Evolutionary conservation across 1,284 basidiomycete species (phyloP), one percentile per base, ranked within the genome.

Genomic region (Agroathelia rolfsii): DNA sequence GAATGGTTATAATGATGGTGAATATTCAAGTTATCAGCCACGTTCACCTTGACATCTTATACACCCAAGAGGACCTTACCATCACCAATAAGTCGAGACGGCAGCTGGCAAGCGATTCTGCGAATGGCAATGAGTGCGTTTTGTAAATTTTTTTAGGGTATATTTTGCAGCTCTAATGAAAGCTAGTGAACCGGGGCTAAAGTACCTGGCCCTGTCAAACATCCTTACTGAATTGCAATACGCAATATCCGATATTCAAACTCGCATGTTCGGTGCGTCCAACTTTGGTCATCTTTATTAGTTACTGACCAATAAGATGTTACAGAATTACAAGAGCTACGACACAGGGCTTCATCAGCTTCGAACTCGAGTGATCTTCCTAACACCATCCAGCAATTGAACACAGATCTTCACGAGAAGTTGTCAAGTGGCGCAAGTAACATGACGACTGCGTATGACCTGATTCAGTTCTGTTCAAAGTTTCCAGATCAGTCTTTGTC

Each of bases 181-280:
- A 28, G 18, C 11, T 13, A 27, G 34, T 13, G 15, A 35, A 55
- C 83, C 78, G 36, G 77, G 85, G 49, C 61, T 87, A 26, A 77
- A 72, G 32, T 51, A 83, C 26, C 59, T 87, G 22, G 80, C 82
- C 22, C 63, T 82, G 44, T 84, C 81, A n/a, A 80, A 81, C 1
- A 77, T 78, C 47, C 82, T 87, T 48, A 86, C 83, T 9, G 83
- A 87, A 51, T 66, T 86, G 25, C 80, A 79, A 4, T 87, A 83
- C 50, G 72, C 69, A 44, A 77, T 87, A 41, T 84, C 82, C 17
- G 84, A 87, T 53, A 83, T 87, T 24, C 82, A 87, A 54, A 84
- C 84, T 36, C 77, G 83, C 48, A 85, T 87, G 51, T 87, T 87
- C 47, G 84, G 84, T 85, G 51, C 40, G 69, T 41, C 34, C 40